Base-by-base conservation (phyloP, 106 monocot species). In the Amphibolis antarctica region DNA sequence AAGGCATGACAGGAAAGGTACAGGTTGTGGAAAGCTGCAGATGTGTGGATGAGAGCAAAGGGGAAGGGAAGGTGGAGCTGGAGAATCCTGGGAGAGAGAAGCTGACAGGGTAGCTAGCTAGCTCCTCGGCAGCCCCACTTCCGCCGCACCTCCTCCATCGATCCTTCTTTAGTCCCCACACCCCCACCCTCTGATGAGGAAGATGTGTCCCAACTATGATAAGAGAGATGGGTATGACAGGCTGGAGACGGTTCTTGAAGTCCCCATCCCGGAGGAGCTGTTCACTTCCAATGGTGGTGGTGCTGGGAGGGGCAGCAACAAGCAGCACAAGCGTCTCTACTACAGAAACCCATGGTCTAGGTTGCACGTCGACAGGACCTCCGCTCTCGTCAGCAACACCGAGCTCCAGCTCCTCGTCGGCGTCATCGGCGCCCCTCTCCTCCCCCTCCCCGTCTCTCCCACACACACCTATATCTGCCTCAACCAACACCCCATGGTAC, bases 391-490 rank as follows among this genome's bases (percentile, higher is more conserved):
- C 12, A 27, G 75, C 0, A 69, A 43, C 10, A 54, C 75, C 12
- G 85, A 89, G 63, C 86, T 93, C 29, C 93, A 93, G 75, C 88
- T 89, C 71, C 83, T 93, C 81, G 85, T 93, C 29, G 81, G 86
- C 13, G 85, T 93, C 24, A 46, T 81, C 42, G 85, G 83, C 1
- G 88, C 93, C 1, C 93, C 89, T 24, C 88, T 93, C 14, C 80
- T 82, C 18, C 83, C 89, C 0, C 62, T 80, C 0, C 83, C 93
- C 19, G 12, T 93, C 46, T 57, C 60, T 3, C 1, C 77, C 42
- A 54, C 79, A 4, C 53, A 61, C 44, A 15, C 14, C 43, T 31
- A n/a, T 30, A 21, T 53, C 43, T 28, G 27, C 66, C 46, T 79
- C 68, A 83, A 77, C 53, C 70, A 83, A 13, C 81, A 79, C 14